Percentiles rank a stretch among this genome's conserved stretches.
Evolutionary conservation across 1,139 yeast species (phyloP).

Genomic region (Lodderomyces elongisporus): DNA sequence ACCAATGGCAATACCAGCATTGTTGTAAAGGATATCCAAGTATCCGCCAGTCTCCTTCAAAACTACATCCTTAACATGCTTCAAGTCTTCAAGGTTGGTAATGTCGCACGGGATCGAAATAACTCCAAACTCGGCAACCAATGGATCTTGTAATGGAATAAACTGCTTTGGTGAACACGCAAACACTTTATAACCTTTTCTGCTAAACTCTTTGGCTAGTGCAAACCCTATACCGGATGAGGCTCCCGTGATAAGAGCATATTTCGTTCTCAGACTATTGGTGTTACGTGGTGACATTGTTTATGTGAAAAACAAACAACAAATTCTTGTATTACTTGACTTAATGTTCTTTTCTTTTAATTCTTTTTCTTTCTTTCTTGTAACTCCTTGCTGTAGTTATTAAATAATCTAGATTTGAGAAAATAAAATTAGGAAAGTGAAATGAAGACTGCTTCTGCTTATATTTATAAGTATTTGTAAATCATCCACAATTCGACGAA

Average conservation of each 20-base stretch:
- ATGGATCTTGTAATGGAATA: slow-evolving; percentile 23
- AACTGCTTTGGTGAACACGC: slow-evolving; percentile 27
- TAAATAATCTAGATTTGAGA: too few relatives aligned
- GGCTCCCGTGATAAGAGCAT: slow-evolving; percentile 37
- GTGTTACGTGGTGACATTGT: too few relatives aligned
- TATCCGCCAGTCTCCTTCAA: slow-evolving; percentile 22
- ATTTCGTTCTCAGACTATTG: too few relatives aligned
- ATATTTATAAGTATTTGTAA: too few relatives aligned
- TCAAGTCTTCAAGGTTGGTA: slow-evolving; percentile 24
- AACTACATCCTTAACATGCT: slow-evolving; percentile 20
- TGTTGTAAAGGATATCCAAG: slow-evolving; percentile 30
- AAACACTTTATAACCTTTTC: slow-evolving; percentile 31
- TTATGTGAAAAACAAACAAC: too few relatives aligned
- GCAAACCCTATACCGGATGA: slow-evolving; percentile 39
- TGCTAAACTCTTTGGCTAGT: slow-evolving; percentile 23
- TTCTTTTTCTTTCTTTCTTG: too few relatives aligned
- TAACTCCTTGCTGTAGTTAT: too few relatives aligned
- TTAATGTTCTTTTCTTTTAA: too few relatives aligned
- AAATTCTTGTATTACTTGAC: too few relatives aligned
- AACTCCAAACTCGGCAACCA: slow-evolving; percentile 25
- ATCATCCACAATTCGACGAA: too few relatives aligned
- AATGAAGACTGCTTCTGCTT: too few relatives aligned
- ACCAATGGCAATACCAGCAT: slow-evolving; percentile 29
- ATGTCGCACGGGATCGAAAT: slow-evolving; percentile 31
- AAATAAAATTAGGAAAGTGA: too few relatives aligned